These are phyloP conservation scores for Hericium alpestre DNA, from an alignment of 768 basidiomycete genomes.

Conservation along the genomic window DNA sequence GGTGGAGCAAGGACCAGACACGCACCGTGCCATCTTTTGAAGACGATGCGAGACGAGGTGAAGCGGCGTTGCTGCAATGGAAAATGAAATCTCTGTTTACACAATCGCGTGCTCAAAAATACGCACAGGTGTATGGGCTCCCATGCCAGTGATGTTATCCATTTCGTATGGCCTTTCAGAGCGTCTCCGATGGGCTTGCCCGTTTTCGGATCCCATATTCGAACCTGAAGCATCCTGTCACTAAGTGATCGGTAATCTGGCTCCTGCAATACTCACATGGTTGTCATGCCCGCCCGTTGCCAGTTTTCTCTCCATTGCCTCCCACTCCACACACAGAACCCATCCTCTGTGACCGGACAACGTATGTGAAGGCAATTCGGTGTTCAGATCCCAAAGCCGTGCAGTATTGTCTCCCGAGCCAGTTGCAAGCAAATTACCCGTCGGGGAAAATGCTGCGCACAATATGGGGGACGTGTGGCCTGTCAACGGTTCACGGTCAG, in stretches of 20 bases:
- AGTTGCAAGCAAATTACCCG: slow-evolving; percentile 82
- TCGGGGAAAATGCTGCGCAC: slow-evolving; percentile 93
- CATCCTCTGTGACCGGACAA: slow-evolving; percentile 87
- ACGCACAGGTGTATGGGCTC: slow-evolving; percentile 88
- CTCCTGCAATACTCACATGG: slow-evolving; percentile 41
- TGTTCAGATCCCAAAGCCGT: slow-evolving; percentile 88
- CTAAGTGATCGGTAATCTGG: neutral
- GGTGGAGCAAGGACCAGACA: slow-evolving; percentile 73
- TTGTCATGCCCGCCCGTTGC: slow-evolving; percentile 95
- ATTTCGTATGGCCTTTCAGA: slow-evolving; percentile 88
- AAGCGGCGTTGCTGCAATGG: slow-evolving; percentile 50
- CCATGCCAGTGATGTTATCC: slow-evolving; percentile 92
- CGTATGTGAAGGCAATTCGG: slow-evolving; percentile 83
- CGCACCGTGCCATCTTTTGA: slow-evolving; percentile 95
- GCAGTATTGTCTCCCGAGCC: slow-evolving; percentile 92
- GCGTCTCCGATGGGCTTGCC: slow-evolving; percentile 85
- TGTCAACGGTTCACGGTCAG: slow-evolving; percentile 19
- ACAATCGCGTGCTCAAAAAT: neutral
- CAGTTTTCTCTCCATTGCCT: slow-evolving; percentile 79
- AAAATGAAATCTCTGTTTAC: neutral
- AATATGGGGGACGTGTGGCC: slow-evolving; percentile 90
- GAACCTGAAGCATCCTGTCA: slow-evolving; percentile 32
- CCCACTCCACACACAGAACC: slow-evolving; percentile 98
- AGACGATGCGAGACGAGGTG: slow-evolving; percentile 84
- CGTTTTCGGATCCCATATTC: slow-evolving; percentile 89